Evolutionary conservation across 2,329 filamentous ascomycete species (phyloP), one percentile per base, ranked within the genome.

Genomic region (Fusarium solani-melongenae): DNA sequence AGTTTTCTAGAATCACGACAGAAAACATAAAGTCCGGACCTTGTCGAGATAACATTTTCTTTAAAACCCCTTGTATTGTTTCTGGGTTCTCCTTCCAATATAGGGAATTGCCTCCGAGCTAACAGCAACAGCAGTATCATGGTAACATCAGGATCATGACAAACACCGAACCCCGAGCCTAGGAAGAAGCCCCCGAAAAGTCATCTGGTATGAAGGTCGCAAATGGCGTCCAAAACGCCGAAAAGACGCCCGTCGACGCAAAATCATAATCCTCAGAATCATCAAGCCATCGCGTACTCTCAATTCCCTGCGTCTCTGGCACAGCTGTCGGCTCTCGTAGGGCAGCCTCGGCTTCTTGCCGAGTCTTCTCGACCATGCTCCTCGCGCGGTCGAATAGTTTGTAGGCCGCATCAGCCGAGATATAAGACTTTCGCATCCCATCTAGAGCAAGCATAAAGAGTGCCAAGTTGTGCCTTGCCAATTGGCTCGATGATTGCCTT

Each of bases 401-500:
- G 20, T 68, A 68, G 11, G 53, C 59, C 2, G 67, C 67, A 8
- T 69, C 65, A 3, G 65, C 64, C 6, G 64, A 69, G 3, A 68
- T 22, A n/a, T 68, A 68, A 8, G 66, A 64, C 31, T 55, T 64
- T 41, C 65, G 67, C 64, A 69, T 46, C 41, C 63, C 67, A 10
- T 64, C 14, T 4, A 69, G 34, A 24, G 67, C 64, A 2, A 69
- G n/a, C 6, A 69, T n/a, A n/a, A 64, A 69, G 8, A 69, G 10
- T 2, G 51, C 64, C 15, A 69, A 9, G 29, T 68, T 69, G 3
- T 69, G 51, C 15, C 55, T 69, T 27, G 64, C 67, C 5, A 67
- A 9, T 27, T 68, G 39, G 2, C 27, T 36, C 3, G 49, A 38
- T 1, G 53, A 29, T 44, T 44, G 38, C 12, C 38, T 63, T 1